Percentiles rank a stretch among this genome's conserved stretches.
Evolutionary conservation across 1,284 basidiomycete species (phyloP).

Genomic region (Marasmius oreades): DNA sequence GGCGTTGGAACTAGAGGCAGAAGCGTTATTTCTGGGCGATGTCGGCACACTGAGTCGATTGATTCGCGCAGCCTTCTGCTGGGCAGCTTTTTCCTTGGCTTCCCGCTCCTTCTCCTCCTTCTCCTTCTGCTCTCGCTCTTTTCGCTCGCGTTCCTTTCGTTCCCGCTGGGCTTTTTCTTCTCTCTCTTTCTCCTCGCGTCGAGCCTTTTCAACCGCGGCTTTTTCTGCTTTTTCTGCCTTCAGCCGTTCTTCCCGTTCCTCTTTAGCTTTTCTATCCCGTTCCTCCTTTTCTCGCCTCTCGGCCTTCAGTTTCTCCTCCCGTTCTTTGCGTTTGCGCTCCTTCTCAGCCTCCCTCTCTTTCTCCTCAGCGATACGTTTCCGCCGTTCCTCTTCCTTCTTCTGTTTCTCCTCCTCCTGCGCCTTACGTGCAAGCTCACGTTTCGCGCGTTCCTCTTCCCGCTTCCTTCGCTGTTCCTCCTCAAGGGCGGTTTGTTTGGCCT

Average conservation of each 20-base stretch:
- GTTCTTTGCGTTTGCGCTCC: constrained; percentile 63
- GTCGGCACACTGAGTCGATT: constrained; percentile 28
- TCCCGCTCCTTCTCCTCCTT: constrained; percentile 61
- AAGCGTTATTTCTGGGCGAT: constrained; percentile 42
- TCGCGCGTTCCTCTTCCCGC: constrained; percentile 45
- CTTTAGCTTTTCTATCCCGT: constrained; percentile 53
- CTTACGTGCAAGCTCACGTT: constrained; percentile 24
- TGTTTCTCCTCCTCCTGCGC: constrained; percentile 18
- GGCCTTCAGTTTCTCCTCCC: constrained; percentile 67
- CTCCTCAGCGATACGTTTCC: constrained; percentile 38
- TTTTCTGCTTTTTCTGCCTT: constrained; percentile 35
- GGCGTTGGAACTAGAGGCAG: constrained; percentile 43
- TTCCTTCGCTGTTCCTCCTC: constrained; percentile 52
- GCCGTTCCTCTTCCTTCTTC: constrained; percentile 8
- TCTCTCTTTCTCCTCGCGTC: constrained; percentile 49
- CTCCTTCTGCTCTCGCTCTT: constrained; percentile 44
- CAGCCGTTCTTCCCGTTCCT: constrained; percentile 60
- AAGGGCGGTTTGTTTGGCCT: constrained; percentile 60
- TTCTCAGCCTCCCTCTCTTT: constrained; percentile 51
- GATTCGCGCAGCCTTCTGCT: constrained; percentile 34
- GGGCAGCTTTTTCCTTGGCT: constrained; percentile 35
- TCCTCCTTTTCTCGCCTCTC: constrained; percentile 66
- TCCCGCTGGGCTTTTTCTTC: constrained; percentile 32
- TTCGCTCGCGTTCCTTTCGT: constrained; percentile 43
- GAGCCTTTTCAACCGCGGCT: constrained; percentile 3